Evolutionary conservation across 306 rosid species (phyloP).

Genomic region (Elaeagnus macrophylla): DNA sequence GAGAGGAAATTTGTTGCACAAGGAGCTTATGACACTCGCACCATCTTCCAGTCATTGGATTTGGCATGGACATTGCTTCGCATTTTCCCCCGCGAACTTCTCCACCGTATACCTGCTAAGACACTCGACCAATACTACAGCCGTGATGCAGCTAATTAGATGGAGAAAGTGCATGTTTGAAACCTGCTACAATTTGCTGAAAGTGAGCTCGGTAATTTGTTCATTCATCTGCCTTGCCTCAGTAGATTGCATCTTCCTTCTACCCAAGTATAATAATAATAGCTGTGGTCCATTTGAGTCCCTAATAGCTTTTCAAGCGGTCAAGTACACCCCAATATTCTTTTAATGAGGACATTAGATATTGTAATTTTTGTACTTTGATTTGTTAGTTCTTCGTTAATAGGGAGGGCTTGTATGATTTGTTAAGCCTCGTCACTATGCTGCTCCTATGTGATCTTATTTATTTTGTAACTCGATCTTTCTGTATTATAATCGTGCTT

Average conservation of each 20-base stretch:
- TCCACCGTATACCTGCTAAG: slow-evolving; percentile 98
- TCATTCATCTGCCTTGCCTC: slow-evolving; percentile 30
- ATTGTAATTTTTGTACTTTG: slow-evolving; percentile 29
- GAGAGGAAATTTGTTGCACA: slow-evolving; percentile 95
- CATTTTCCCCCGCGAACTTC: slow-evolving; percentile 98
- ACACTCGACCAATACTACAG: slow-evolving; percentile 85
- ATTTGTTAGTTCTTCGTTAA: slow-evolving; percentile 16
- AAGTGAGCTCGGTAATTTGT: slow-evolving; percentile 30
- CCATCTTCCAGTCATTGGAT: slow-evolving; percentile 94
- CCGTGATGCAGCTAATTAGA: slow-evolving; percentile 76
- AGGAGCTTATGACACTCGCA: slow-evolving; percentile 98
- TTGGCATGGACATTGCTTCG: slow-evolving; percentile 98
- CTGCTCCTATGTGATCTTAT: no score
- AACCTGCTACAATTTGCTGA: slow-evolving; percentile 27
- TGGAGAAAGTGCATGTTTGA: slow-evolving; percentile 13
- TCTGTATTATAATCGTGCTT: no score
- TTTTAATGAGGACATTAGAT: slow-evolving; percentile 33
- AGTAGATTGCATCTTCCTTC: slow-evolving; percentile 20
- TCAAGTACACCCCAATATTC: slow-evolving; percentile 22
- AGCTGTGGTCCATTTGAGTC: slow-evolving; percentile 36
- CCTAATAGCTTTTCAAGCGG: slow-evolving; percentile 25
- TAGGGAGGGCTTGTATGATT: no score
- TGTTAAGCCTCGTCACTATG: no score
- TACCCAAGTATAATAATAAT: slow-evolving; percentile 39
- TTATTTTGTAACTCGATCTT: no score